Evolutionary conservation across 768 basidiomycete species (phyloP).

Genomic region (Phlebiopsis gigantea): DNA sequence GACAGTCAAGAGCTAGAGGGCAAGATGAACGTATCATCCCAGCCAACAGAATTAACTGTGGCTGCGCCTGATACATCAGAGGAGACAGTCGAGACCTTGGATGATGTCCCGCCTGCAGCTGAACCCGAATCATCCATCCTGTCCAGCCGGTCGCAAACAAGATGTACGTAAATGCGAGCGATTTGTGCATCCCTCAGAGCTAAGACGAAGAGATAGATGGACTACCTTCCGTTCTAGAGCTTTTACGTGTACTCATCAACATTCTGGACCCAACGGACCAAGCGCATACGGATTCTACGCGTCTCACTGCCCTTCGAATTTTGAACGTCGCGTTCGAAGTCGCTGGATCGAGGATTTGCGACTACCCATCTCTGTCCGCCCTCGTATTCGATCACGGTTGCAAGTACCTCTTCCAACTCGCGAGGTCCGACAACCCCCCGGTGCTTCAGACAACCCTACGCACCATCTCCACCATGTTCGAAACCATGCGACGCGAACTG

Average conservation of each 20-base stretch:
- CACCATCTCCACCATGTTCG: constrained; percentile 82
- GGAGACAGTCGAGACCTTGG: background rate
- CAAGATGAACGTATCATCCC: constrained; percentile 51
- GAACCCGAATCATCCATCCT: background rate
- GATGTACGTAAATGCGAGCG: constrained; percentile 7
- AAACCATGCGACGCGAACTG: constrained; percentile 78
- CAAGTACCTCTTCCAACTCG: constrained; percentile 96
- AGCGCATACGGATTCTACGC: constrained; percentile 93
- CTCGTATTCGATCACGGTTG: constrained; percentile 87
- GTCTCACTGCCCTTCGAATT: constrained; percentile 81
- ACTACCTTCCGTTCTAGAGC: constrained; percentile 86
- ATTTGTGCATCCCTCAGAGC: background rate
- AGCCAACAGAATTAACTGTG: constrained; percentile 17
- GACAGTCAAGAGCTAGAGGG: constrained; percentile 50
- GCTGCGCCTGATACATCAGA: constrained; percentile 8
- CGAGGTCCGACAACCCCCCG: constrained; percentile 79
- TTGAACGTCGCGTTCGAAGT: constrained; percentile 86
- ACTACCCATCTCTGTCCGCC: constrained; percentile 70
- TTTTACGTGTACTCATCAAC: constrained; percentile 90
- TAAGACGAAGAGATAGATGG: constrained; percentile 52
- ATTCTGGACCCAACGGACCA: constrained; percentile 93
- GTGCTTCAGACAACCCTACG: constrained; percentile 80
- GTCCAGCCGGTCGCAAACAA: background rate
- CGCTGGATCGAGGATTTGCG: constrained; percentile 67
- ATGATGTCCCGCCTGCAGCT: background rate